A percentile compares a stretch with the other conserved stretches of the same genome.
phyloP scores from a whole-genome alignment of 306 rosid genomes.

The Dalbergia cochinchinensis region DNA sequence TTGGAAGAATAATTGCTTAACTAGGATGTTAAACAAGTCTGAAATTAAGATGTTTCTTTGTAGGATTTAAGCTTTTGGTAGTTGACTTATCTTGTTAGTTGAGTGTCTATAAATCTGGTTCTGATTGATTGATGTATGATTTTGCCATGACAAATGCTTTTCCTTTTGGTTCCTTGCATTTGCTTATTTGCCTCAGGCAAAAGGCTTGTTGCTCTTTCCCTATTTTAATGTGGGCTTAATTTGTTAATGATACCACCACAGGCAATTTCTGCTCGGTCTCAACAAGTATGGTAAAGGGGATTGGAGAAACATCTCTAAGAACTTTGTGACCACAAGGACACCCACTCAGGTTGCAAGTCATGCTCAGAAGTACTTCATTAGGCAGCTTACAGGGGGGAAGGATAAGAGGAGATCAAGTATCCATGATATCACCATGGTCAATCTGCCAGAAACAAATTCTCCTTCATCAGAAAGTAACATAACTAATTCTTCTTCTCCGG shows the following conservation, averaged over 20 bases:
- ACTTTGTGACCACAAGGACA: slow-evolving; percentile 73
- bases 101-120: not conserved
- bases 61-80: slow-evolving; percentile 4
- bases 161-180: slow-evolving; percentile 27
- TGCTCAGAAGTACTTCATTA: slow-evolving; percentile 82
- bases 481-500: slow-evolving; percentile 43
- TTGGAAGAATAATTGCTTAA: slow-evolving; percentile 18
- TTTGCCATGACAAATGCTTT: slow-evolving; percentile 37
- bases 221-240: not conserved
- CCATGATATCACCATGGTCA: slow-evolving; percentile 80
- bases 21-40: not conserved
- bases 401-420: slow-evolving; percentile 88
- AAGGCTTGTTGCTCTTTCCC: not conserved
- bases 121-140: slow-evolving; percentile 20
- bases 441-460: slow-evolving; percentile 58
- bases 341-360: slow-evolving; percentile 88
- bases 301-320: slow-evolving; percentile 78
- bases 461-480: slow-evolving; percentile 48
- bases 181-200: not conserved
- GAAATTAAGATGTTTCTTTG: slow-evolving; percentile 3
- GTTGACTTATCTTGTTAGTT: slow-evolving; percentile 14
- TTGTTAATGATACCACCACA: slow-evolving; percentile 44
- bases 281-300: slow-evolving; percentile 87
- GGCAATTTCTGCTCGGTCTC: slow-evolving; percentile 83
- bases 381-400: slow-evolving; percentile 72